A percentile compares a stretch with the other conserved stretches of the same genome.
These are phyloP conservation scores for Coprinopsis sp. DNA, from an alignment of 768 basidiomycete genomes.

Conservation along the genomic window DNA sequence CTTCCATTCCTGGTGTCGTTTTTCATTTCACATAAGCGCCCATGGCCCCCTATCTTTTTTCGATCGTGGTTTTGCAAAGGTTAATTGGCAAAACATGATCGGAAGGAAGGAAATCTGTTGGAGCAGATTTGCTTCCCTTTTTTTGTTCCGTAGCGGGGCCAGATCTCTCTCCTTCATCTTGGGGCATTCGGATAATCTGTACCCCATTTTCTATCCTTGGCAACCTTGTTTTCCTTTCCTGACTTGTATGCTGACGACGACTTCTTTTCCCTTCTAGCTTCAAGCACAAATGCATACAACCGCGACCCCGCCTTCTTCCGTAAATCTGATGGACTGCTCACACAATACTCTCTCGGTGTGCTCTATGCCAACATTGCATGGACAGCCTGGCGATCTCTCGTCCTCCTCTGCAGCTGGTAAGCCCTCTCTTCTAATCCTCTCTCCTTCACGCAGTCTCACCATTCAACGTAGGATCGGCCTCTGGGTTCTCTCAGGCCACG, in stretches of 20 bases:
- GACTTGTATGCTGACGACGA: background rate
- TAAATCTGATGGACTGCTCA: slow-evolving; percentile 57
- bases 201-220: too few relatives aligned
- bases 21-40: too few relatives aligned
- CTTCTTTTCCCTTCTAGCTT: background rate
- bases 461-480: slow-evolving; percentile 55
- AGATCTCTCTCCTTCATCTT: too few relatives aligned
- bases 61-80: too few relatives aligned
- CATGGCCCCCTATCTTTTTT: too few relatives aligned
- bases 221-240: background rate
- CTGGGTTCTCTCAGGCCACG: slow-evolving; percentile 73
- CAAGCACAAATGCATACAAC: slow-evolving; percentile 35
- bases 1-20: too few relatives aligned
- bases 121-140: too few relatives aligned
- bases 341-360: slow-evolving; percentile 72
- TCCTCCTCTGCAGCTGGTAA: slow-evolving; percentile 70
- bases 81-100: too few relatives aligned
- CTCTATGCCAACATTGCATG: slow-evolving; percentile 77
- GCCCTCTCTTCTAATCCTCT: slow-evolving; percentile 15
- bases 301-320: slow-evolving; percentile 79
- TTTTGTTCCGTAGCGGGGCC: too few relatives aligned
- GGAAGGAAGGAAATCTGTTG: too few relatives aligned
- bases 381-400: slow-evolving; percentile 69
- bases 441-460: slow-evolving; percentile 1
- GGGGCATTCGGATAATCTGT: too few relatives aligned